These are phyloP conservation scores for Sinapis alba DNA, from an alignment of 441 rosid genomes.

Conservation along the genomic window DNA sequence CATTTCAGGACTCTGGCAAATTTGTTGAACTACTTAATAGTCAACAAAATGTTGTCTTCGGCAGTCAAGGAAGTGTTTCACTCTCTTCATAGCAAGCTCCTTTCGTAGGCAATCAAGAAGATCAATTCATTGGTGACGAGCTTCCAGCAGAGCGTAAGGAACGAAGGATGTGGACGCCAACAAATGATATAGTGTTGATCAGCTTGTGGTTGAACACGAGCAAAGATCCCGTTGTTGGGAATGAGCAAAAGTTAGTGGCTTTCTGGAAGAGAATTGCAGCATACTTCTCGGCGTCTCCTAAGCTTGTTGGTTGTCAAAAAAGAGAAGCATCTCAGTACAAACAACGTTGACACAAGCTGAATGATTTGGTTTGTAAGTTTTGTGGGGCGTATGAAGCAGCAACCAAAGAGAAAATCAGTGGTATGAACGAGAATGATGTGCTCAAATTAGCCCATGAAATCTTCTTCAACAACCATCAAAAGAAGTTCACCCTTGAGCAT, in stretches of 20 bases:
- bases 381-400: no score
- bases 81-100: no score
- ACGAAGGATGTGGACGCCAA: neutral
- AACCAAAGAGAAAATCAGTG: no score
- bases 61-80: no score
- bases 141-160: neutral
- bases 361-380: no score
- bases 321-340: no score
- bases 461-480: no score
- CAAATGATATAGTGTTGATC: neutral
- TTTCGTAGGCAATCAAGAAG: neutral
- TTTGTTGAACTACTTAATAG: neutral
- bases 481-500: no score
- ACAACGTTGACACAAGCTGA: no score
- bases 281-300: neutral
- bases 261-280: neutral
- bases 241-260: neutral
- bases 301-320: neutral
- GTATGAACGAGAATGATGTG: no score
- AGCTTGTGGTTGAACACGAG: neutral
- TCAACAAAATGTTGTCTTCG: neutral
- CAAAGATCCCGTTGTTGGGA: neutral
- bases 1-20: neutral
- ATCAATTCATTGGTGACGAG: neutral
- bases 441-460: no score